These are phyloP conservation scores for Insectozyma bohioensis DNA, from an alignment of 1,139 yeast genomes.

Conservation along the genomic window DNA sequence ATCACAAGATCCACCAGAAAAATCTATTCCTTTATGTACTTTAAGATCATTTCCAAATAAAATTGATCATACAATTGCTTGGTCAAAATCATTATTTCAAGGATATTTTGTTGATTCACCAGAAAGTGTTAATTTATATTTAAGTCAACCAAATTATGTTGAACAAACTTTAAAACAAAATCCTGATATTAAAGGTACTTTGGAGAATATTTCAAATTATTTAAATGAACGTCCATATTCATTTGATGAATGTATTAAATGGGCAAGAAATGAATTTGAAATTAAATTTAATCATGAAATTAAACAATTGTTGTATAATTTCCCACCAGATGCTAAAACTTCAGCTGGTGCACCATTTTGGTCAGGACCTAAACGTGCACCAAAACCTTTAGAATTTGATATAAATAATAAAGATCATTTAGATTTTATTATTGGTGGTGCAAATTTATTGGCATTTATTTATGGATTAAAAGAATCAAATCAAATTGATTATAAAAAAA, in stretches of 20 bases:
- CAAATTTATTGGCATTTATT: slow-evolving; percentile 85
- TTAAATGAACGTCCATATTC: slow-evolving; percentile 80
- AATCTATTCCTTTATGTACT: slow-evolving; percentile 95
- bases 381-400: slow-evolving; percentile 78
- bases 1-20: slow-evolving; percentile 98
- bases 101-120: slow-evolving; percentile 91
- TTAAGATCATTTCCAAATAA: slow-evolving; percentile 96
- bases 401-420: slow-evolving; percentile 73
- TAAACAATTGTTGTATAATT: slow-evolving; percentile 84
- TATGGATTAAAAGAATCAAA: slow-evolving; percentile 71
- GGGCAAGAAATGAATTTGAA: slow-evolving; percentile 95
- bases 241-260: slow-evolving; percentile 89
- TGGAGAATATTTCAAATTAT: slow-evolving; percentile 73
- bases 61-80: slow-evolving; percentile 97
- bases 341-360: slow-evolving; percentile 93
- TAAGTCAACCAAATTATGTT: slow-evolving; percentile 89
- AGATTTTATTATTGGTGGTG: slow-evolving; percentile 83
- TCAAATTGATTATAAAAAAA: slow-evolving; percentile 43
- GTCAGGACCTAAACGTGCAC: slow-evolving; percentile 98
- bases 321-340: slow-evolving; percentile 91
- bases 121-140: slow-evolving; percentile 86
- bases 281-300: slow-evolving; percentile 81
- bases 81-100: slow-evolving; percentile 96
- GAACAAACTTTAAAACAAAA: slow-evolving; percentile 88
- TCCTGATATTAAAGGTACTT: slow-evolving; percentile 85